These are phyloP conservation scores for Exserohilum rostratum DNA, from an alignment of 2,329 filamentous ascomycete species.

Conservation along the genomic window DNA sequence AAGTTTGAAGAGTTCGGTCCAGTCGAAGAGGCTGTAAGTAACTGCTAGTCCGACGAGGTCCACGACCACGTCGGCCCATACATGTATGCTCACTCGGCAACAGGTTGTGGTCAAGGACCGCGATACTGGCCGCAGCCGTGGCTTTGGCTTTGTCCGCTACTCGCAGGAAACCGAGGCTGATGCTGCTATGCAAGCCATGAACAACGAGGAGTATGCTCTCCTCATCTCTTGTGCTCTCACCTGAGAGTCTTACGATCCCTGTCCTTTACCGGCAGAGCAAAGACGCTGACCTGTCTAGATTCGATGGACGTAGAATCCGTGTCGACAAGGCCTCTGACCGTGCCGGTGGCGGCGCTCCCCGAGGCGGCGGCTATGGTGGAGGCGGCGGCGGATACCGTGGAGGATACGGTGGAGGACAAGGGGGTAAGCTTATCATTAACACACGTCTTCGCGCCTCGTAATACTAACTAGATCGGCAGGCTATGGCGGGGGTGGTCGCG, in stretches of 20 bases:
- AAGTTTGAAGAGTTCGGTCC: constrained; percentile 92
- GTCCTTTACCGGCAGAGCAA: not conserved
- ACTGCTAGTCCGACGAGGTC: not conserved
- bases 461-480: constrained; percentile 16
- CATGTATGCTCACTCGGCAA: constrained; percentile 24
- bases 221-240: not conserved
- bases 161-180: constrained; percentile 76
- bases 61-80: not conserved
- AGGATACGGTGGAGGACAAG: constrained; percentile 35
- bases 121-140: constrained; percentile 93
- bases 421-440: constrained; percentile 17
- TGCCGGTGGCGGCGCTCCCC: constrained; percentile 58
- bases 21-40: constrained; percentile 93
- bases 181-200: constrained; percentile 77
- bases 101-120: constrained; percentile 98
- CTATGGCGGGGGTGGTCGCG: constrained; percentile 39
- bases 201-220: constrained; percentile 80
- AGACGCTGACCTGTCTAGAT: constrained; percentile 61
- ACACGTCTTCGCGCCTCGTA: not conserved
- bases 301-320: constrained; percentile 91
- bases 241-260: not conserved
- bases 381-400: constrained; percentile 37
- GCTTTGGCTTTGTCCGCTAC: constrained; percentile 96
- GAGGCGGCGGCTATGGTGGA: constrained; percentile 42
- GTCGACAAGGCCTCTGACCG: constrained; percentile 93